Percentiles rank a stretch among this genome's conserved stretches.
phyloP scores from a whole-genome alignment of 192 early-diverging fungal genomes.

The Rhizoclosmatium sp. region DNA sequence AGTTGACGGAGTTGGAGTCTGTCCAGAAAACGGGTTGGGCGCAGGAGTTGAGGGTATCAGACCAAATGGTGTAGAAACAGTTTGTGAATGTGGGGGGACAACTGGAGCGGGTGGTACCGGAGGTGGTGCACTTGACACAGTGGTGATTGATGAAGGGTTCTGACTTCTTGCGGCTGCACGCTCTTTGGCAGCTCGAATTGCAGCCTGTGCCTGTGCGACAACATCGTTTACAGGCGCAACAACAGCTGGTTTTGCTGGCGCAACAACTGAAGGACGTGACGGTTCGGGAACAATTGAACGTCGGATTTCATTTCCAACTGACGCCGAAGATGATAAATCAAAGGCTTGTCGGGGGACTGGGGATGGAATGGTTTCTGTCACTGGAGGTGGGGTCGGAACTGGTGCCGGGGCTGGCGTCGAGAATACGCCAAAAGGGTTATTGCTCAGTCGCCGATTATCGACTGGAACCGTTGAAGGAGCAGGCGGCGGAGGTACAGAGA shows the following conservation, averaged over 20 bases:
- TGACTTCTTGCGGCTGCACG: constrained; percentile 45
- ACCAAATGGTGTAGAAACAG: constrained; percentile 1
- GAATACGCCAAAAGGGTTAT: not conserved
- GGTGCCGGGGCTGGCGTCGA: not conserved
- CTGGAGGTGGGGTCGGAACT: not conserved
- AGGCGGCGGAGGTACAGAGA: not conserved
- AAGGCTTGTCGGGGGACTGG: constrained; percentile 14
- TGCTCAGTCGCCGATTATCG: not conserved
- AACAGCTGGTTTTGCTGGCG: constrained; percentile 6
- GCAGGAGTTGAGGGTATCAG: not conserved
- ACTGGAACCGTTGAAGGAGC: not conserved
- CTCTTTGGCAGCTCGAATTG: constrained; percentile 54
- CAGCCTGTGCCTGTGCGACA: constrained; percentile 57
- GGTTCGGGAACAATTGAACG: not conserved
- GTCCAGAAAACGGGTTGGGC: not conserved
- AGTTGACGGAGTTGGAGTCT: not conserved
- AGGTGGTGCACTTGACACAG: constrained; percentile 6
- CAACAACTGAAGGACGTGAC: constrained; percentile 11
- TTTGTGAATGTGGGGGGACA: not conserved
- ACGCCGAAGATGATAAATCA: not conserved
- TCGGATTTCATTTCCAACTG: not conserved
- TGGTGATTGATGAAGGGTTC: constrained; percentile 5
- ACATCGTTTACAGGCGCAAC: constrained; percentile 45
- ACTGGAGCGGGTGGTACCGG: not conserved
- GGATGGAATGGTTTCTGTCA: constrained; percentile 5